Percentiles rank a stretch among this genome's conserved stretches.
Evolutionary conservation across 2,329 filamentous ascomycete genomes (phyloP).

Genomic region (Sporothrix mexicana): DNA sequence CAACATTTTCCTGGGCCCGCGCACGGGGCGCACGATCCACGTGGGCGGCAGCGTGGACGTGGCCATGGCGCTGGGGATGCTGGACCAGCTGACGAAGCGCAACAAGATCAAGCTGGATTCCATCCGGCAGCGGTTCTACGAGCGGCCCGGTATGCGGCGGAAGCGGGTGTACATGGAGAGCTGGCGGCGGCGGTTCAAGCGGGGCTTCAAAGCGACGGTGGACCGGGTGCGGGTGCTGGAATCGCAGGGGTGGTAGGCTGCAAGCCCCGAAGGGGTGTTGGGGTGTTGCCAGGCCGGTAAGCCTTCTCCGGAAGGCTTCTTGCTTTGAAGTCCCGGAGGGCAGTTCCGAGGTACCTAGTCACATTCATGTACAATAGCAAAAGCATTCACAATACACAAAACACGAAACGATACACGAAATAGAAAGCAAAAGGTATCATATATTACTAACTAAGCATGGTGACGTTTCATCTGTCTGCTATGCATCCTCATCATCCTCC

Average conservation of each 20-base stretch:
- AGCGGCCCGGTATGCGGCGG: slow-evolving; percentile 75
- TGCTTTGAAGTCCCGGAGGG: no score
- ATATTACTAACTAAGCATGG: no score
- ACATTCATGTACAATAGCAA: neutral
- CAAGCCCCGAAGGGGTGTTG: no score
- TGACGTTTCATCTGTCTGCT: neutral
- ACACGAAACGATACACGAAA: neutral
- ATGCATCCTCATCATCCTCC: neutral
- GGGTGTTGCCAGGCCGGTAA: no score
- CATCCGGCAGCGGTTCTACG: slow-evolving; percentile 70
- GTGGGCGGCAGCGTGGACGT: slow-evolving; percentile 53
- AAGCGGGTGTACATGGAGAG: slow-evolving; percentile 74
- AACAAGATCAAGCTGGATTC: slow-evolving; percentile 67
- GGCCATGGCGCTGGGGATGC: slow-evolving; percentile 51
- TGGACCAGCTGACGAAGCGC: slow-evolving; percentile 48
- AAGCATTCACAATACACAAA: neutral
- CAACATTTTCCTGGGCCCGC: slow-evolving; percentile 48
- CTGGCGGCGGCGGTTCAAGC: slow-evolving; percentile 73
- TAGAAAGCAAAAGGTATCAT: neutral
- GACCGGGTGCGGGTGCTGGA: slow-evolving; percentile 71
- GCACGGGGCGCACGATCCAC: slow-evolving; percentile 53
- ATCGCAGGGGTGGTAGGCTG: slow-evolving; percentile 74
- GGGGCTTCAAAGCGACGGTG: slow-evolving; percentile 56
- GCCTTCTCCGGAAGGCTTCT: no score
- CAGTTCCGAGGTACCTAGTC: no score